Base-by-base conservation (phyloP, 129 eudicot genomes). In the Helianthus tuberosus region DNA sequence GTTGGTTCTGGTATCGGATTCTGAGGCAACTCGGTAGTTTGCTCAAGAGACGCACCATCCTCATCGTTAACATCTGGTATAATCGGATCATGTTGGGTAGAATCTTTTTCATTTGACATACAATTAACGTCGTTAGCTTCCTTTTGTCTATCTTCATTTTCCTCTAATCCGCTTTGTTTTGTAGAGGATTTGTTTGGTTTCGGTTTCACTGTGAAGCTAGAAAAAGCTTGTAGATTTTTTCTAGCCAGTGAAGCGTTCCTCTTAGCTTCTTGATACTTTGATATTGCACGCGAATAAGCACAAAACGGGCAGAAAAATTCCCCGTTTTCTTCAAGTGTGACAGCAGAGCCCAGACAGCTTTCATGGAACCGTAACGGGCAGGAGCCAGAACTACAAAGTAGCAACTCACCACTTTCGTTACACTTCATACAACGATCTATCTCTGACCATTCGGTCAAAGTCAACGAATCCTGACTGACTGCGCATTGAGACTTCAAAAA, bases 251-350 rank as follows among this genome's bases (percentile, higher is more conserved):
- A 73, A 20, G 59, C 75, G 66, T 76, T 85, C 72, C 55, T 80
- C 90, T 85, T 88, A 66, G 75, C 81, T 70, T 85, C 85, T 41
- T 62, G 23, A 73, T 77, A 94, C 78, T 83, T 74, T 2, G 93
- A 81, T 61, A 85, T 79, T 29, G 93, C 91, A 73, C 71, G 87
- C 44, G 89, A 84, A 85, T 90, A 94, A 29, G 87, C 83, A 80
- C 98, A 94, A 63, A 88, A 86, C 0, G 97, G 96, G 78, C 97
- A 94, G 75, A 83, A 88, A 64, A 90, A 90, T 7, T 74, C 55
- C 12, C 80, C 89, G 9, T 44, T 73, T 59, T 63, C 82, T 72
- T 88, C 91, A 61, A 86, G 85, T 12, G 80, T 81, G 77, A 75
- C 67, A 20, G 69, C 84, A 65, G 66, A 70, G 35, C 81, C 86